These are phyloP conservation scores for Teunomyces atbi DNA, from an alignment of 805 yeast genomes.

Conservation along the genomic window DNA sequence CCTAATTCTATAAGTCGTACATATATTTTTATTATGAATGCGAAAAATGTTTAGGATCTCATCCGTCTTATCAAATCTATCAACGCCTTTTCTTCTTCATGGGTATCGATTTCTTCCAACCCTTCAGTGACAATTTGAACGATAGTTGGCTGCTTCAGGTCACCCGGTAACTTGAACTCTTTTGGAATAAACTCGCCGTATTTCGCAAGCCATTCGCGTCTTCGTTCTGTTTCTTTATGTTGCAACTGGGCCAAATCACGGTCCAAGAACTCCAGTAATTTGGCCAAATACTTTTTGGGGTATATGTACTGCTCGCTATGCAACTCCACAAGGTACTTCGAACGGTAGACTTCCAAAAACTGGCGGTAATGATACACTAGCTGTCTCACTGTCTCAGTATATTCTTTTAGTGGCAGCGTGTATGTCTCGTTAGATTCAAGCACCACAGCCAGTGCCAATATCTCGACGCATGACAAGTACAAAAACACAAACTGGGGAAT, in stretches of 20 bases:
- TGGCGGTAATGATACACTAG: slow-evolving; percentile 36
- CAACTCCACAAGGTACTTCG: slow-evolving; percentile 36
- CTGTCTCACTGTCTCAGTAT: slow-evolving; percentile 26
- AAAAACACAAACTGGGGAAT: slow-evolving; percentile 23
- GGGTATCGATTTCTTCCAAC: slow-evolving; percentile 25
- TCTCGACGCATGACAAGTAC: slow-evolving; percentile 10
- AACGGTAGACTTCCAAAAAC: slow-evolving; percentile 31
- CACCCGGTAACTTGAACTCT: slow-evolving; percentile 40
- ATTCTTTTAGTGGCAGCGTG: slow-evolving; percentile 14
- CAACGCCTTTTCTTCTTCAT: slow-evolving; percentile 3
- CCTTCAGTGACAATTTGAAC: slow-evolving; percentile 45
- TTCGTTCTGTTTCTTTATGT: slow-evolving; percentile 31
- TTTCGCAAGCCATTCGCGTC: slow-evolving; percentile 35
- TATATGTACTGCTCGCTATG: slow-evolving; percentile 40
- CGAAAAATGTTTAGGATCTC: background rate
- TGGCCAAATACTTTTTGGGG: slow-evolving; percentile 33
- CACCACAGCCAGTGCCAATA: slow-evolving; percentile 5
- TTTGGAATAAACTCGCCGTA: slow-evolving; percentile 43
- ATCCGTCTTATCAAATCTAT: slow-evolving; percentile 15
- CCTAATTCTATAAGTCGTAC: background rate
- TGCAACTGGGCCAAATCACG: slow-evolving; percentile 31
- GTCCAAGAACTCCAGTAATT: slow-evolving; percentile 33
- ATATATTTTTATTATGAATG: too few species aligned
- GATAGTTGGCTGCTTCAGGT: slow-evolving; percentile 32
- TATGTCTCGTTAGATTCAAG: slow-evolving; percentile 9